phyloP scores from a whole-genome alignment of 352 stramenopile species.

The Phytophthora hybrid region DNA sequence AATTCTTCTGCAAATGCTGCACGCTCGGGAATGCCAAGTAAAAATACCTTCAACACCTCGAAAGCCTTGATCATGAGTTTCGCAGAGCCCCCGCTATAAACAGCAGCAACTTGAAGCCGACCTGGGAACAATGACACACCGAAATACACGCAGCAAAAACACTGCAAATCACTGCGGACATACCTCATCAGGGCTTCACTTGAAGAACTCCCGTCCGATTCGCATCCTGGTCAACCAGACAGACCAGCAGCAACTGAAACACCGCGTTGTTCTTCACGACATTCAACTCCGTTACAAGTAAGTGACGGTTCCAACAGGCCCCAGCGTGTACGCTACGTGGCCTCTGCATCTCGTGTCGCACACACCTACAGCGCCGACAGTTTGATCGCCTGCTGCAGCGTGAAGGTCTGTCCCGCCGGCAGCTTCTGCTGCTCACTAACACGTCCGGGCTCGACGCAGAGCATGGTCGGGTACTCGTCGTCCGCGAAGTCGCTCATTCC shows the following conservation, averaged over 20 bases:
- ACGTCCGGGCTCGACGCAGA: slow-evolving; percentile 95
- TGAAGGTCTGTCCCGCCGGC: slow-evolving; percentile 60
- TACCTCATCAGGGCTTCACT: not conserved
- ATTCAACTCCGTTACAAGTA: slow-evolving; percentile 26
- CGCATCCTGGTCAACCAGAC: not conserved
- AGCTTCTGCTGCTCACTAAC: slow-evolving; percentile 79
- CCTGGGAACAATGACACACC: slow-evolving; percentile 13
- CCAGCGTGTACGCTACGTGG: not conserved
- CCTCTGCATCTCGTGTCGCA: not conserved
- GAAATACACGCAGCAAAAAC: slow-evolving; percentile 20
- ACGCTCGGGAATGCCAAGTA: slow-evolving; percentile 12
- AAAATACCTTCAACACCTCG: slow-evolving; percentile 9
- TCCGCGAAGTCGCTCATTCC: slow-evolving; percentile 95
- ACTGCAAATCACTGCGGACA: not conserved
- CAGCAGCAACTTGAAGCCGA: slow-evolving; percentile 2
- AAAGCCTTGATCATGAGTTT: not conserved
- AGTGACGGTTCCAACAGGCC: not conserved
- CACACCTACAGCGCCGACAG: slow-evolving; percentile 55
- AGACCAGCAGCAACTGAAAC: slow-evolving; percentile 1
- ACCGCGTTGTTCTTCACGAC: slow-evolving; percentile 18
- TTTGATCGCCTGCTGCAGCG: slow-evolving; percentile 74
- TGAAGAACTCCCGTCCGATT: not conserved
- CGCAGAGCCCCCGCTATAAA: slow-evolving; percentile 25
- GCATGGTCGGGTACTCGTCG: slow-evolving; percentile 95
- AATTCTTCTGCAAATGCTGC: slow-evolving; percentile 4